A percentile compares a stretch with the other conserved stretches of the same genome.
Evolutionary conservation across 1,284 basidiomycete genomes (phyloP).

Genomic region (Pholiota adiposa): DNA sequence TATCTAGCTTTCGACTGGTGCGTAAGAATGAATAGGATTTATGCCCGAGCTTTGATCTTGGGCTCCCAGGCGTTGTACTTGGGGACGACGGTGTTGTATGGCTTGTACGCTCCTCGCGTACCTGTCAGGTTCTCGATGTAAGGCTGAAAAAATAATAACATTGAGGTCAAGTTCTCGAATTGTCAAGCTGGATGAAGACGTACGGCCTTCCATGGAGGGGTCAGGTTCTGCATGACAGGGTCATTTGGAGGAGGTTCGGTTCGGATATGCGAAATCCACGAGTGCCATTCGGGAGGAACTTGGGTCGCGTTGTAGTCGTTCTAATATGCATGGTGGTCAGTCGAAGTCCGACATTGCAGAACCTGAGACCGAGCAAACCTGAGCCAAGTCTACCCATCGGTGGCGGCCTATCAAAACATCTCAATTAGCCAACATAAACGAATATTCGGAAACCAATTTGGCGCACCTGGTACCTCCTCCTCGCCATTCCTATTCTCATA

Average conservation of each 20-base stretch:
- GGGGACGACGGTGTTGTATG: constrained; percentile 85
- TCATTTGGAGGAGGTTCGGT: constrained; percentile 80
- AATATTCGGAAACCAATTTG: not conserved
- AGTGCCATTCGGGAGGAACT: constrained; percentile 93
- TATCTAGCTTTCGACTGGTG: constrained; percentile 16
- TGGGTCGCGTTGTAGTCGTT: constrained; percentile 90
- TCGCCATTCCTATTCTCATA: constrained; percentile 87
- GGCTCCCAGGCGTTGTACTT: constrained; percentile 89
- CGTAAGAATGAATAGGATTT: constrained; percentile 20
- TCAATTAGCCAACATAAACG: not conserved
- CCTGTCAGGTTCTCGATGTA: constrained; percentile 90
- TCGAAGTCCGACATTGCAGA: not conserved
- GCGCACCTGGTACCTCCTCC: constrained; percentile 84
- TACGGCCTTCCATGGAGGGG: constrained; percentile 85
- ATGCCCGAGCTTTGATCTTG: constrained; percentile 58
- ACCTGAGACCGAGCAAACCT: constrained; percentile 47
- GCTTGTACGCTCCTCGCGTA: constrained; percentile 84
- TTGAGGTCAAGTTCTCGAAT: not conserved
- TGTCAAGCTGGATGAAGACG: constrained; percentile 7
- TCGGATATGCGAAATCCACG: constrained; percentile 93
- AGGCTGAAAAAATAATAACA: constrained; percentile 47
- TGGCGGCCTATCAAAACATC: constrained; percentile 68
- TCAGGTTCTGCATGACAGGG: constrained; percentile 64
- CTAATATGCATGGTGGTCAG: constrained; percentile 37
- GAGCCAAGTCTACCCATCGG: constrained; percentile 91